Evolutionary conservation across 2,329 filamentous ascomycete genomes (phyloP).

Genomic region (Beauveria medogensis): DNA sequence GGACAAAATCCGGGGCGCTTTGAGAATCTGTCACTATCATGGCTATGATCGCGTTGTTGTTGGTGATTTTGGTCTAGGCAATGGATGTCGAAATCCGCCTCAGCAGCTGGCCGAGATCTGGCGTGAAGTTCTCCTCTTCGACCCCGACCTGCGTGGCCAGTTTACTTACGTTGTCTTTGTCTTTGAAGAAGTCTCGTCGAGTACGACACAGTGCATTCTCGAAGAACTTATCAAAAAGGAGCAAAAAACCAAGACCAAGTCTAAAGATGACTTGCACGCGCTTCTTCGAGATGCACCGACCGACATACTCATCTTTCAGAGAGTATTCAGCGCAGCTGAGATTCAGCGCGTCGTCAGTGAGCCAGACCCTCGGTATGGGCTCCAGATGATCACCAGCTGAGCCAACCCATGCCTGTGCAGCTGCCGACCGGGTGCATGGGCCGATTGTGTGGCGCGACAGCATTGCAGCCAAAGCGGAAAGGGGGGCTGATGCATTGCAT

Average conservation of each 20-base stretch:
- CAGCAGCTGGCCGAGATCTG: conserved; percentile 57
- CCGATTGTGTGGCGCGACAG: neutral
- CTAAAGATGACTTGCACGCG: conserved; percentile 14
- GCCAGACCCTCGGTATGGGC: conserved; percentile 46
- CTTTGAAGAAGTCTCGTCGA: conserved; percentile 50
- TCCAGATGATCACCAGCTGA: conserved; percentile 42
- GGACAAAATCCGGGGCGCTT: conserved; percentile 63
- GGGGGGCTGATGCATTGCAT: neutral
- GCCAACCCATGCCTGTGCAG: neutral
- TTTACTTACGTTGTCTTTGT: conserved; percentile 56
- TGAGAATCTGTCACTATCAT: conserved; percentile 59
- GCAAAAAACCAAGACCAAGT: conserved; percentile 27
- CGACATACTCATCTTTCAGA: conserved; percentile 46
- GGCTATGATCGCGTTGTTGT: conserved; percentile 50
- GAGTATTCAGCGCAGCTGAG: conserved; percentile 42
- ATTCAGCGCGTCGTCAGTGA: conserved; percentile 41
- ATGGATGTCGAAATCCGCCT: conserved; percentile 56
- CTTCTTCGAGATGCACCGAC: conserved; percentile 23
- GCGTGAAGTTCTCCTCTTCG: conserved; percentile 56
- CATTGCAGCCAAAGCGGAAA: neutral
- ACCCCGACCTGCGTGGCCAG: conserved; percentile 53
- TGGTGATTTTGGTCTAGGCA: conserved; percentile 58
- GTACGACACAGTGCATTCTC: conserved; percentile 43
- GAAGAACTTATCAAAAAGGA: conserved; percentile 49
- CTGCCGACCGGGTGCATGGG: neutral